phyloP scores from a whole-genome alignment of 2,329 filamentous ascomycete species.

The Aspergillus tubingensis region DNA sequence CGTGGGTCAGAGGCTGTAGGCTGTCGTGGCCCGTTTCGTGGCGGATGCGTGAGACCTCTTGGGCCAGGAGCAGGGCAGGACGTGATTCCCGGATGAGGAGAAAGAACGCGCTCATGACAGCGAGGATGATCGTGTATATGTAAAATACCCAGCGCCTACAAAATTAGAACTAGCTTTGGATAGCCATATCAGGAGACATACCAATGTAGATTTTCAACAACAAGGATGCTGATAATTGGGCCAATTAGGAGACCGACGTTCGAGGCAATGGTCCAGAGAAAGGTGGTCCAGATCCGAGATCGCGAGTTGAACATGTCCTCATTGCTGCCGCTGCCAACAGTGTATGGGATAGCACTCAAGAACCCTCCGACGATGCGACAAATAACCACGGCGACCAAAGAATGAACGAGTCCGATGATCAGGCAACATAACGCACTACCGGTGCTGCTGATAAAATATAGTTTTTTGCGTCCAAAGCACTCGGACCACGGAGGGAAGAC shows the following conservation, averaged over 20 bases:
- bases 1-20: conserved; percentile 39
- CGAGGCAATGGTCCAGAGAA: conserved; percentile 44
- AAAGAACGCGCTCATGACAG: conserved; percentile 33
- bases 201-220: conserved; percentile 23
- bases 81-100: conserved; percentile 46
- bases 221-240: conserved; percentile 46
- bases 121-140: conserved; percentile 41
- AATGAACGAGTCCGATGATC: conserved; percentile 38
- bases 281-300: conserved; percentile 48
- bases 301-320: conserved; percentile 52
- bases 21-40: conserved; percentile 25
- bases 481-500: conserved; percentile 37
- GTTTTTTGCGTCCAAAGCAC: conserved; percentile 34
- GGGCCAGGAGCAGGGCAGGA: conserved; percentile 43
- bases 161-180: background rate
- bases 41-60: conserved; percentile 31
- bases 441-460: conserved; percentile 30
- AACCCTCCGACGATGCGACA: conserved; percentile 47
- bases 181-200: background rate
- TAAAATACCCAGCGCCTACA: conserved; percentile 50
- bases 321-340: conserved; percentile 49
- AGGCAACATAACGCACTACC: conserved; percentile 30
- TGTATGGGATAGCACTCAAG: conserved; percentile 49
- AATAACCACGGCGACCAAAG: conserved; percentile 35
- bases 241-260: conserved; percentile 47